Conservation (phyloP, 106 monocot species). For the Narthecium ossifragum region DNA sequence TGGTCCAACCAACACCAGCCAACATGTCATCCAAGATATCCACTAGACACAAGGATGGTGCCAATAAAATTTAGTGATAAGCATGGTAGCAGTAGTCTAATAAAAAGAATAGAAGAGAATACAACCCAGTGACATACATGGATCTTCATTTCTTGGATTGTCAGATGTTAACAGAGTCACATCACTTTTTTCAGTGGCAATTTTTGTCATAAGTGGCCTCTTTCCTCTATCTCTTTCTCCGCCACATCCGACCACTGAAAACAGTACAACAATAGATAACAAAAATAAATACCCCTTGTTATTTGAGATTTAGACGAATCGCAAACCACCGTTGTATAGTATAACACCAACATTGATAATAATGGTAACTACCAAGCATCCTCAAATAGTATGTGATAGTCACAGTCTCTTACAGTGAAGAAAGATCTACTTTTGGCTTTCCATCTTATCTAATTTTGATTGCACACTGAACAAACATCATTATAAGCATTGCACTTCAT, state of each 20-base stretch:
- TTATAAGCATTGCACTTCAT: too few species aligned
- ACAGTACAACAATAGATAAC: too few species aligned
- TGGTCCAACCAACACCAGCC: slow-evolving; percentile 83
- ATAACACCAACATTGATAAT: too few species aligned
- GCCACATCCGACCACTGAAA: slow-evolving; percentile 84
- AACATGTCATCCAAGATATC: slow-evolving; percentile 99
- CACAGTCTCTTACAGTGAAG: too few species aligned
- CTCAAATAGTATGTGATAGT: too few species aligned
- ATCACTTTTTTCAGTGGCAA: slow-evolving; percentile 97
- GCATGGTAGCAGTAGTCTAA: neutral
- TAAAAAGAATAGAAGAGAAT: neutral
- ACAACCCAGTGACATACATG: slow-evolving; percentile 40
- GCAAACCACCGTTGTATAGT: too few species aligned
- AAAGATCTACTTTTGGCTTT: too few species aligned
- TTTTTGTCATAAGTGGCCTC: slow-evolving; percentile 86
- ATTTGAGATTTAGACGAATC: too few species aligned
- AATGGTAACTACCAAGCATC: too few species aligned
- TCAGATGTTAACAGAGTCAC: slow-evolving; percentile 91
- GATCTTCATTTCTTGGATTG: slow-evolving; percentile 91
- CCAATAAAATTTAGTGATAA: neutral
- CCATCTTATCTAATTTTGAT: too few species aligned
- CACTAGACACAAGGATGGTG: slow-evolving; percentile 35
- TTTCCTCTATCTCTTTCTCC: slow-evolving; percentile 93
- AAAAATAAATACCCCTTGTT: too few species aligned
- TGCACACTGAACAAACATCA: too few species aligned